phyloP scores from a whole-genome alignment of 2,329 filamentous ascomycete genomes.

The Sclerotiophoma versabilis region DNA sequence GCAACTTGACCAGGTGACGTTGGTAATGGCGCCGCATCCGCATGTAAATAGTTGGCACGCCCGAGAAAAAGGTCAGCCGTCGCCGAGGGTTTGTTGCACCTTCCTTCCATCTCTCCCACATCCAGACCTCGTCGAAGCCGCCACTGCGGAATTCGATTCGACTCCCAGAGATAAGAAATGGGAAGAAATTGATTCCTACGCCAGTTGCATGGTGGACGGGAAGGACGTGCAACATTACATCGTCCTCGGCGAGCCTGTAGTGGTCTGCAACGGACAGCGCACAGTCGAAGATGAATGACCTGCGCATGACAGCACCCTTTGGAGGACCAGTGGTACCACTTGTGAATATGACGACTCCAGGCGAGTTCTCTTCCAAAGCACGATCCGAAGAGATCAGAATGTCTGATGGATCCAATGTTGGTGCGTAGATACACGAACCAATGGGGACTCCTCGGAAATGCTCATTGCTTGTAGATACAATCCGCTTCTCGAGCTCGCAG shows the following conservation, averaged over 20 bases:
- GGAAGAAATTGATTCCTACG: constrained; percentile 47
- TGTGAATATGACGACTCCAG: constrained; percentile 56
- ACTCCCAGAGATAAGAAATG: constrained; percentile 42
- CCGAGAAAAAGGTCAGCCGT: constrained; percentile 46
- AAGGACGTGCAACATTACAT: constrained; percentile 45
- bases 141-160: constrained; percentile 47
- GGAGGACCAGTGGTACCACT: constrained; percentile 57
- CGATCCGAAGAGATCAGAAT: constrained; percentile 53
- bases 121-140: constrained; percentile 45
- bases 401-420: constrained; percentile 37
- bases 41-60: constrained; percentile 49
- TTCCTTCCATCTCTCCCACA: constrained; percentile 46
- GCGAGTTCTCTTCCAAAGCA: constrained; percentile 50
- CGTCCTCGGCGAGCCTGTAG: constrained; percentile 41
- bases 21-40: constrained; percentile 48
- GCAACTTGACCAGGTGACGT: constrained; percentile 39
- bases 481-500: constrained; percentile 34
- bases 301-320: constrained; percentile 56
- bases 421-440: constrained; percentile 41
- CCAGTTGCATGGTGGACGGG: constrained; percentile 49
- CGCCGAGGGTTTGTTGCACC: constrained; percentile 30
- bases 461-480: constrained; percentile 36
- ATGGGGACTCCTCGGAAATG: constrained; percentile 50
- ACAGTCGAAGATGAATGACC: constrained; percentile 50
- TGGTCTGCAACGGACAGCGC: constrained; percentile 45